Conservation (phyloP, 306 rosid genomes). For the Cucumis sativus region DNA sequence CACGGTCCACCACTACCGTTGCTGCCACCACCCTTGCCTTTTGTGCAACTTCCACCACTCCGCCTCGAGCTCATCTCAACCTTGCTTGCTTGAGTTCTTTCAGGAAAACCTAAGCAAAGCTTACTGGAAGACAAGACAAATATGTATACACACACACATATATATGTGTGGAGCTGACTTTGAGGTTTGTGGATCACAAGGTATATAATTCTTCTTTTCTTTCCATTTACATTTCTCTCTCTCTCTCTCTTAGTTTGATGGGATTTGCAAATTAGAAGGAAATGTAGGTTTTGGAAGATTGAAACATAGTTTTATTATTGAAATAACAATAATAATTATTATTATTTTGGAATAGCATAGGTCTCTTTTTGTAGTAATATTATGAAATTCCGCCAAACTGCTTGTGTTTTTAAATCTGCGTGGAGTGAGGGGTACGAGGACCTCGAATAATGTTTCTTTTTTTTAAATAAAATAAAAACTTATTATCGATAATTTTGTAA, state of each 20-base stretch:
- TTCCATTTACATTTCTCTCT: not conserved
- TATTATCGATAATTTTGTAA: not conserved
- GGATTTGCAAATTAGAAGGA: not conserved
- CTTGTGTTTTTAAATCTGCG: not conserved
- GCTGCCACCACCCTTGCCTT: not conserved
- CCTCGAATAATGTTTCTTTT: not conserved
- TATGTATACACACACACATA: not conserved
- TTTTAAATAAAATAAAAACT: not conserved
- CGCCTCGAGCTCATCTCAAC: not conserved
- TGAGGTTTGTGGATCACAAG: not conserved
- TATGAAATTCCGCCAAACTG: constrained; percentile 1
- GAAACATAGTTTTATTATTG: not conserved
- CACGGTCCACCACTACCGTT: not conserved
- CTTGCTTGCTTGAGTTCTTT: not conserved
- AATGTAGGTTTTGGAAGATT: not conserved
- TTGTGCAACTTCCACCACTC: not conserved
- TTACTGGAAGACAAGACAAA: not conserved
- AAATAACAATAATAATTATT: not conserved
- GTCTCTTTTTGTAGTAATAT: not conserved
- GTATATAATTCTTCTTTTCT: not conserved
- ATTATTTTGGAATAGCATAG: too few species aligned
- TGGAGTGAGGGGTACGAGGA: not conserved
- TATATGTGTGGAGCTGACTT: not conserved
- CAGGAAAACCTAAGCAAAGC: not conserved
- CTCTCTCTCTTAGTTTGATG: not conserved